Conservation (phyloP, 176 grass and related monocot genomes). For the Rhipidocladum racemiflorum region DNA sequence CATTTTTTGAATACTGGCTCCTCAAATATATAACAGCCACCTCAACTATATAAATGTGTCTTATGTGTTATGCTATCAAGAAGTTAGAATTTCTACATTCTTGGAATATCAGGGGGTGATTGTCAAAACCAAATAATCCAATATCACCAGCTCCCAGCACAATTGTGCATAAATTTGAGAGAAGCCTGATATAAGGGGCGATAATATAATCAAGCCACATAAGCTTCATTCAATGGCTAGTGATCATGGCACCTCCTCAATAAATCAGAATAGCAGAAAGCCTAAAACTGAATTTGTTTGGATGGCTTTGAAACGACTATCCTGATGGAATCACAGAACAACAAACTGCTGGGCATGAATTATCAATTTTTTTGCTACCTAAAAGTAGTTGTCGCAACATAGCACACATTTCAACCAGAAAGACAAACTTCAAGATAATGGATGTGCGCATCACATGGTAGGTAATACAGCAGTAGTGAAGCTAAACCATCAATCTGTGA, state of each 20-base stretch:
- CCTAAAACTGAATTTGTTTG: too few species aligned
- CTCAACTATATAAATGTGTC: too few species aligned
- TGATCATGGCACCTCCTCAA: background rate
- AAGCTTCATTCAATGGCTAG: background rate
- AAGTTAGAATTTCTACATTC: too few species aligned
- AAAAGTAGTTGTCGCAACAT: too few species aligned
- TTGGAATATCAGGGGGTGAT: background rate
- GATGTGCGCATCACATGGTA: constrained; percentile 6
- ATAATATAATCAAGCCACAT: background rate
- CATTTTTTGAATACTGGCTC: too few species aligned
- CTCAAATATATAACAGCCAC: too few species aligned
- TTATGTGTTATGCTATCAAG: too few species aligned
- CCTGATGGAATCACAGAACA: too few species aligned
- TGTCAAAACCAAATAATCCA: constrained; percentile 10
- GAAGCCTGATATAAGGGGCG: background rate
- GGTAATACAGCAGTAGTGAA: constrained; percentile 7
- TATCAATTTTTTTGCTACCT: too few species aligned
- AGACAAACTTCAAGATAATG: background rate
- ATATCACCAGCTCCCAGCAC: background rate
- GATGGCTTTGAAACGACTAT: too few species aligned
- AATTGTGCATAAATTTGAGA: background rate
- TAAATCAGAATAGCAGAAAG: background rate
- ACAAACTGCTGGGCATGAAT: too few species aligned
- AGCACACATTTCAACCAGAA: background rate
- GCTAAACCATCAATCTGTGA: constrained; percentile 15